Evolutionary conservation across 1,139 yeast species (phyloP).

Genomic region (Kodamaea ohmeri): DNA sequence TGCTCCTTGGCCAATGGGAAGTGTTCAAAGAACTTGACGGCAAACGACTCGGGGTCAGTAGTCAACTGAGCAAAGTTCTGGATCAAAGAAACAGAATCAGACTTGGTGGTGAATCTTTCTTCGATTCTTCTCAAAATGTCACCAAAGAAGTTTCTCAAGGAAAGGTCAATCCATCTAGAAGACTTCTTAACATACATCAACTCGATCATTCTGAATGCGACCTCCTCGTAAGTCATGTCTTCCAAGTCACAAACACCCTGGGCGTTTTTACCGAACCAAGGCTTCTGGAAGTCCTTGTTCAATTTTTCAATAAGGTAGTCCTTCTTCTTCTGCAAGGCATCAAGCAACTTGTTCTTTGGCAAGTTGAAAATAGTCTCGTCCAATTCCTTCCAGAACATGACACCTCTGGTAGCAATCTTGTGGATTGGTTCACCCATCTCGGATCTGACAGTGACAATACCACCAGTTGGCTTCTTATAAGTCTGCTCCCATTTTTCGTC

Average conservation of each 20-base stretch:
- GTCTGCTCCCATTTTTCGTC: conserved; percentile 92
- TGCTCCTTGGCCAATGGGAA: conserved; percentile 77
- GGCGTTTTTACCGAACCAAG: conserved; percentile 87
- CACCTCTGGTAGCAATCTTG: conserved; percentile 98
- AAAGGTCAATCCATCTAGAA: conserved; percentile 80
- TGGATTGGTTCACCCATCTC: conserved; percentile 99
- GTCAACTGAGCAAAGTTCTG: conserved; percentile 72
- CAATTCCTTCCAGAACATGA: conserved; percentile 92
- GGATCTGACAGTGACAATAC: conserved; percentile 90
- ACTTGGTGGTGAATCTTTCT: conserved; percentile 77
- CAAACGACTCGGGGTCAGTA: conserved; percentile 54
- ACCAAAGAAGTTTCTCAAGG: conserved; percentile 85
- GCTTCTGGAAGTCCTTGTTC: conserved; percentile 95
- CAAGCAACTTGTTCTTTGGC: conserved; percentile 86
- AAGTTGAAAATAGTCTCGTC: conserved; percentile 89
- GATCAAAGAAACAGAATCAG: conserved; percentile 59
- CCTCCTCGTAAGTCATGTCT: conserved; percentile 95
- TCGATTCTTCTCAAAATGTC: conserved; percentile 89
- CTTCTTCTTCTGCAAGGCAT: conserved; percentile 77
- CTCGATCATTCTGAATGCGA: conserved; percentile 83
- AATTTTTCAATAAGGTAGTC: conserved; percentile 80
- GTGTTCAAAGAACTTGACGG: conserved; percentile 58
- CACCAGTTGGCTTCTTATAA: conserved; percentile 94
- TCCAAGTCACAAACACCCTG: conserved; percentile 85
- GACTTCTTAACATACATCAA: conserved; percentile 82